phyloP scores from a whole-genome alignment of 139 green algal genomes.

The Tetraselmis chui region DNA sequence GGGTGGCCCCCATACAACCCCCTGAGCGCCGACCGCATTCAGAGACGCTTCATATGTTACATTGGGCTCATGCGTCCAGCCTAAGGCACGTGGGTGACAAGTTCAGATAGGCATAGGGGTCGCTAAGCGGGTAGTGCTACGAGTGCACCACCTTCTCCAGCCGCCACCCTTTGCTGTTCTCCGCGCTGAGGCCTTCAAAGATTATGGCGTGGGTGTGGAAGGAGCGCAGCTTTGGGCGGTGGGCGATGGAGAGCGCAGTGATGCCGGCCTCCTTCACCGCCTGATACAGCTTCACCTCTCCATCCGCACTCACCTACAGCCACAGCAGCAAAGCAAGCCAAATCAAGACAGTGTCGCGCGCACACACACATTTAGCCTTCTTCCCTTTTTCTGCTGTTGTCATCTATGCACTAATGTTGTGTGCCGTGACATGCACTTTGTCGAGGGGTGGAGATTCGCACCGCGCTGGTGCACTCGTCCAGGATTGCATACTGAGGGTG shows the following conservation, averaged over 20 bases:
- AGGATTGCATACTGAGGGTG: slow-evolving; percentile 73
- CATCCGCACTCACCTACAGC: slow-evolving; percentile 48
- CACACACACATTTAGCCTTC: too few species aligned
- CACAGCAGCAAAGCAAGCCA: neutral
- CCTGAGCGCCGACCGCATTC: too few species aligned
- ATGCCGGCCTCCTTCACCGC: slow-evolving; percentile 59
- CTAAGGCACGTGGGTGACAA: too few species aligned
- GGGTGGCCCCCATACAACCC: too few species aligned
- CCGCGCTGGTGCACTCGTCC: slow-evolving; percentile 85
- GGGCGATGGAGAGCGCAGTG: slow-evolving; percentile 85
- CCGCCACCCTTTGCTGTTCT: neutral
- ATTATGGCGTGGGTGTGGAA: slow-evolving; percentile 34
- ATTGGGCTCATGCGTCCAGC: too few species aligned
- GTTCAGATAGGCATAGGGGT: too few species aligned
- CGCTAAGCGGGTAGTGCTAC: too few species aligned
- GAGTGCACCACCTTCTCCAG: neutral
- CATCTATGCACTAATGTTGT: too few species aligned
- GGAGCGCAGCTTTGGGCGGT: slow-evolving; percentile 56
- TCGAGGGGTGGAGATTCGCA: slow-evolving; percentile 29
- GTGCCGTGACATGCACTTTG: too few species aligned
- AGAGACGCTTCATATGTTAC: too few species aligned
- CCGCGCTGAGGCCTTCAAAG: neutral
- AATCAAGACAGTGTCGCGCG: neutral
- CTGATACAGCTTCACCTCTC: slow-evolving; percentile 61
- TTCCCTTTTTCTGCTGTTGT: too few species aligned